phyloP scores from a whole-genome alignment of 148 eudicot species.

The Euryodendron excelsum region DNA sequence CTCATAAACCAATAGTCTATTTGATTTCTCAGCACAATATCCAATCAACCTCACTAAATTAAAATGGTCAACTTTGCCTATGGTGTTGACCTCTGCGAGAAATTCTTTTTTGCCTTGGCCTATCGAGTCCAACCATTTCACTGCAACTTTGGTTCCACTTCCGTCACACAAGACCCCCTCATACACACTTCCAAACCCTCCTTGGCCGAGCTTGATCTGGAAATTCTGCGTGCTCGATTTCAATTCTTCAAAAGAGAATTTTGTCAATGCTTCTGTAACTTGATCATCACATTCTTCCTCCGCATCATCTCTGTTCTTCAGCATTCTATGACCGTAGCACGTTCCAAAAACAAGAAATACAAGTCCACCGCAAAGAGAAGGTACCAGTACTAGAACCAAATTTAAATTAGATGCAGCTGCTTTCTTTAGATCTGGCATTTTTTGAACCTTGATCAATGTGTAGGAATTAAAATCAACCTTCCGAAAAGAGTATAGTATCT shows the following conservation, averaged over 20 bases:
- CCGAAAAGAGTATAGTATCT: constrained; percentile 13
- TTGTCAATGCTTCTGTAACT: constrained; percentile 1
- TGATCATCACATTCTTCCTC: not conserved
- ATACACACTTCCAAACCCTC: constrained; percentile 28
- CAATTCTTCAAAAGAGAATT: constrained; percentile 13
- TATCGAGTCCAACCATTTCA: constrained; percentile 16
- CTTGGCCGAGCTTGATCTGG: constrained; percentile 19
- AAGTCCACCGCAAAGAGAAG: not conserved
- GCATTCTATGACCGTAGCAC: no score
- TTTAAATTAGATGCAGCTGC: not conserved
- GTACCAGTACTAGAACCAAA: not conserved
- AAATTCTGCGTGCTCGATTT: constrained; percentile 16
- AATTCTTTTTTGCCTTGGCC: constrained; percentile 30
- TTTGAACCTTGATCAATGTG: constrained; percentile 23
- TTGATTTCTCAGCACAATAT: constrained; percentile 32
- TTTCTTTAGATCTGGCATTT: not conserved
- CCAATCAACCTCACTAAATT: constrained; percentile 39
- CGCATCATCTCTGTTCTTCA: not conserved
- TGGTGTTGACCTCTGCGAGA: constrained; percentile 36
- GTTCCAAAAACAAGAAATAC: not conserved
- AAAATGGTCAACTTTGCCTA: no score
- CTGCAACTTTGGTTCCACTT: constrained; percentile 29
- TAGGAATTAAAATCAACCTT: not conserved
- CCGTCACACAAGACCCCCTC: constrained; percentile 15
- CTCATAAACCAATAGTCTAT: constrained; percentile 39